phyloP scores from a whole-genome alignment of 192 early-diverging fungal species.

The Funneliformis mosseae region DNA sequence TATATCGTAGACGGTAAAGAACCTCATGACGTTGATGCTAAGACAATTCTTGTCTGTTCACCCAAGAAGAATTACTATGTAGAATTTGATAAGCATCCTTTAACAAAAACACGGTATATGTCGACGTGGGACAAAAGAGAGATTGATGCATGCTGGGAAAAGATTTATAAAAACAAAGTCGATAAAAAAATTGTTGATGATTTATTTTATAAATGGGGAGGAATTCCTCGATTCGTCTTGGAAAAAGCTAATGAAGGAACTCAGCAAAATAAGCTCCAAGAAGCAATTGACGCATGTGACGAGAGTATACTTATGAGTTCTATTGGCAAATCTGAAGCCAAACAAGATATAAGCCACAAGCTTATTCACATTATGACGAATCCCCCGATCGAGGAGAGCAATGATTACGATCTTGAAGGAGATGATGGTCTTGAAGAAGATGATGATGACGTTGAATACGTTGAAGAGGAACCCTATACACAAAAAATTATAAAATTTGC shows the following conservation, averaged over 20 bases:
- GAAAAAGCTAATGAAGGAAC: slow-evolving; percentile 7
- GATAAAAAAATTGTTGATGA: not conserved
- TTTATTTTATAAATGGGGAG: slow-evolving; percentile 9
- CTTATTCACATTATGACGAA: slow-evolving; percentile 12
- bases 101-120: not conserved
- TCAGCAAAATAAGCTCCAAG: slow-evolving; percentile 15
- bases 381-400: not conserved
- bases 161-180: slow-evolving; percentile 1
- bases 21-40: not conserved
- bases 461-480: not conserved
- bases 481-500: slow-evolving; percentile 16
- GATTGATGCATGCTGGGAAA: not conserved
- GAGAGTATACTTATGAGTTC: not conserved
- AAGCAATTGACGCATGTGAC: not conserved
- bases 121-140: not conserved
- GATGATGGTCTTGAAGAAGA: not conserved
- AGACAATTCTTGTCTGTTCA: slow-evolving; percentile 19
- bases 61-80: not conserved
- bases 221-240: slow-evolving; percentile 15
- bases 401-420: too few species aligned
- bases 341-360: not conserved
- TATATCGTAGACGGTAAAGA: not conserved
- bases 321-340: not conserved
- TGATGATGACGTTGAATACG: not conserved
- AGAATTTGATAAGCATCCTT: slow-evolving; percentile 8